Percentiles rank a stretch among this genome's conserved stretches.
Evolutionary conservation across 768 basidiomycete species (phyloP).

Genomic region (Psilocybe sp.): DNA sequence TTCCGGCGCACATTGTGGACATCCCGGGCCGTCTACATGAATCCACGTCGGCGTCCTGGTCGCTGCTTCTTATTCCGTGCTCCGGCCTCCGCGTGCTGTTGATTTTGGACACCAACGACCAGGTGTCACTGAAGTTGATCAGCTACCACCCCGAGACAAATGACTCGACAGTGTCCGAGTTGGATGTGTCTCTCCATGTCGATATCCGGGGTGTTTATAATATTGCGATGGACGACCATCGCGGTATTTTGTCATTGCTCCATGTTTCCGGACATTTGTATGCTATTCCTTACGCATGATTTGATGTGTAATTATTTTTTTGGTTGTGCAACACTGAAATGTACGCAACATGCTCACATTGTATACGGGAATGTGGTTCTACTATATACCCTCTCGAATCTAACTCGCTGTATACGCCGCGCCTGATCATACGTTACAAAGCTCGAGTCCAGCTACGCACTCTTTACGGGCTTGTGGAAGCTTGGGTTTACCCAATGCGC

Average conservation of each 20-base stretch:
- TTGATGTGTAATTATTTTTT: neutral
- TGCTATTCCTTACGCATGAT: slow-evolving; percentile 20
- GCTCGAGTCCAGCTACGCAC: too few species aligned
- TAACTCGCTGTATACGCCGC: too few species aligned
- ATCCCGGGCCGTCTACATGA: slow-evolving; percentile 12
- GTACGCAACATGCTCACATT: too few species aligned
- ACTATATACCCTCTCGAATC: too few species aligned
- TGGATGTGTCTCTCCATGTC: slow-evolving; percentile 18
- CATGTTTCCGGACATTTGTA: slow-evolving; percentile 17
- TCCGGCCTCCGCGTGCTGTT: slow-evolving; percentile 16
- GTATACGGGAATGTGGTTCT: too few species aligned
- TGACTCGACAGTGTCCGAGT: slow-evolving; percentile 9
- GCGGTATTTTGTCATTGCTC: slow-evolving; percentile 21
- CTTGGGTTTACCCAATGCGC: too few species aligned
- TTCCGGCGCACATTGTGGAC: slow-evolving; percentile 3
- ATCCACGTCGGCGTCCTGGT: slow-evolving; percentile 14
- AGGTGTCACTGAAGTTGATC: slow-evolving; percentile 11
- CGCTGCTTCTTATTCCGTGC: slow-evolving; percentile 16
- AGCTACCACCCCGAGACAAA: slow-evolving; percentile 11
- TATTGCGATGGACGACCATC: slow-evolving; percentile 24
- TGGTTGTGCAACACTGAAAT: neutral
- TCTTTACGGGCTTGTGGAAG: too few species aligned
- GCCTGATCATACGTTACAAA: too few species aligned
- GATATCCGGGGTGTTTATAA: slow-evolving; percentile 15
- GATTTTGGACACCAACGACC: slow-evolving; percentile 5